These are phyloP conservation scores for Rhynchospora pubera DNA, from an alignment of 176 grass and related monocot genomes.

Conservation along the genomic window DNA sequence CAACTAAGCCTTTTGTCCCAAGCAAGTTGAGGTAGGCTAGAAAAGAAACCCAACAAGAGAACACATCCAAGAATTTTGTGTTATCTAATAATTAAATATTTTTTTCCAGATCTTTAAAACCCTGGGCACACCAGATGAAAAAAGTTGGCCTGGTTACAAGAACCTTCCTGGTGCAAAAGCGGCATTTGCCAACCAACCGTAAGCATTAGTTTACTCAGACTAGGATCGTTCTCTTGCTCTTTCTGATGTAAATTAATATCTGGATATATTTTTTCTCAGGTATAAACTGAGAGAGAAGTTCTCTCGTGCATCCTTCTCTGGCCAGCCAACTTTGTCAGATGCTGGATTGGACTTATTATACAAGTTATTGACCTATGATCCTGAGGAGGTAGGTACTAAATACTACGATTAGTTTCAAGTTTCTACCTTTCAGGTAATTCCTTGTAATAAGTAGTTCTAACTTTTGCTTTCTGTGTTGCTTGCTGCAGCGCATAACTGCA, in stretches of 20 bases:
- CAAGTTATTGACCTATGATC: slow-evolving; percentile 64
- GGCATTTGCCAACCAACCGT: slow-evolving; percentile 65
- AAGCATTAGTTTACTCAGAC: slow-evolving; percentile 4
- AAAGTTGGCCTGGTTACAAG: slow-evolving; percentile 63
- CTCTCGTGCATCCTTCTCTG: slow-evolving; percentile 10
- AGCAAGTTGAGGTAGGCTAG: no score
- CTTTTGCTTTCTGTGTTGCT: background rate
- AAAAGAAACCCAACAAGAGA: no score
- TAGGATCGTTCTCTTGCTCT: background rate
- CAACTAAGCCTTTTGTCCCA: no score
- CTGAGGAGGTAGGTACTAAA: slow-evolving; percentile 44
- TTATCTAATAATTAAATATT: background rate
- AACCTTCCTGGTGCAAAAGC: slow-evolving; percentile 49
- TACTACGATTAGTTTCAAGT: background rate
- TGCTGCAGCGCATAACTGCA: slow-evolving; percentile 39
- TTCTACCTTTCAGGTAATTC: background rate
- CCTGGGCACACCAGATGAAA: slow-evolving; percentile 56
- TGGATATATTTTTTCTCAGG: slow-evolving; percentile 16
- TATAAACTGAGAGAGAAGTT: slow-evolving; percentile 59
- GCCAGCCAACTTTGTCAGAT: slow-evolving; percentile 44
- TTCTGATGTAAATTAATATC: background rate
- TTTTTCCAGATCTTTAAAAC: slow-evolving; percentile 61
- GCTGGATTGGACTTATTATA: slow-evolving; percentile 69
- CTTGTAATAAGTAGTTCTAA: background rate
- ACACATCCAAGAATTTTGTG: no score